Percentiles rank a stretch among this genome's conserved stretches.
Conservation (phyloP, 2,329 filamentous ascomycete species). For the Fusarium sambucinum region DNA sequence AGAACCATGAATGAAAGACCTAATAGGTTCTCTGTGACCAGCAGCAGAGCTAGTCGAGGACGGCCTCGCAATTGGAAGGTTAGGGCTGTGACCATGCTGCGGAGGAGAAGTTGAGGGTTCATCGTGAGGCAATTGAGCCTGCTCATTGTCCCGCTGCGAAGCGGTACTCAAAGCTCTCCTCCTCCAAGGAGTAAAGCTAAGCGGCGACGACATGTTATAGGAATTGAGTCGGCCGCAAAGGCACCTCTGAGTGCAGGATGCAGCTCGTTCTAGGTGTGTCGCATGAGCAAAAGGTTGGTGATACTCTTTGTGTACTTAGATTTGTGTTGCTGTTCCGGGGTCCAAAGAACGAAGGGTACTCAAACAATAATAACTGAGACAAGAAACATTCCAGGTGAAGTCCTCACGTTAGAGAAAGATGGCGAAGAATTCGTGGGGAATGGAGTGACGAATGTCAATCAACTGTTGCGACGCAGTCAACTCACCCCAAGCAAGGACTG, state of each 20-base stretch:
- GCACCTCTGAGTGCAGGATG: slow-evolving; percentile 36
- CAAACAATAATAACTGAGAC: slow-evolving; percentile 26
- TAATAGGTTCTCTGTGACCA: slow-evolving; percentile 72
- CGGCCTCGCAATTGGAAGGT: slow-evolving; percentile 51
- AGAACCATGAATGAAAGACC: slow-evolving; percentile 78
- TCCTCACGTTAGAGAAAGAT: slow-evolving; percentile 31
- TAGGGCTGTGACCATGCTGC: slow-evolving; percentile 27
- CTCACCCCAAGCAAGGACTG: slow-evolving; percentile 31
- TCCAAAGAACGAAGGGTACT: slow-evolving; percentile 21
- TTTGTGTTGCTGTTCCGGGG: slow-evolving; percentile 1
- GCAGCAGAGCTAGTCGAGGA: slow-evolving; percentile 54
- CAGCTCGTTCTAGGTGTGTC: slow-evolving; percentile 33
- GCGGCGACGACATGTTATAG: slow-evolving; percentile 60
- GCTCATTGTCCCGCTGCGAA: slow-evolving; percentile 48
- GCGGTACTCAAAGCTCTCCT: slow-evolving; percentile 57
- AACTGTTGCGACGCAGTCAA: slow-evolving; percentile 19
- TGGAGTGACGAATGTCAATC: slow-evolving; percentile 44
- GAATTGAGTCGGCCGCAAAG: slow-evolving; percentile 27
- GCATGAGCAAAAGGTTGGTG: slow-evolving; percentile 34
- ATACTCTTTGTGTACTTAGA: slow-evolving; percentile 2
- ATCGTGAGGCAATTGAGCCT: slow-evolving; percentile 41
- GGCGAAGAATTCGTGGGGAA: slow-evolving; percentile 42
- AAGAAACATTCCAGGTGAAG: slow-evolving; percentile 42
- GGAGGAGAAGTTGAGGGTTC: slow-evolving; percentile 47
- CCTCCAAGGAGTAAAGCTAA: slow-evolving; percentile 64